Percentiles rank a stretch among this genome's conserved stretches.
These are phyloP conservation scores for Sphaerulina vaccinii DNA, from an alignment of 2,329 filamentous ascomycete genomes.

Conservation along the genomic window DNA sequence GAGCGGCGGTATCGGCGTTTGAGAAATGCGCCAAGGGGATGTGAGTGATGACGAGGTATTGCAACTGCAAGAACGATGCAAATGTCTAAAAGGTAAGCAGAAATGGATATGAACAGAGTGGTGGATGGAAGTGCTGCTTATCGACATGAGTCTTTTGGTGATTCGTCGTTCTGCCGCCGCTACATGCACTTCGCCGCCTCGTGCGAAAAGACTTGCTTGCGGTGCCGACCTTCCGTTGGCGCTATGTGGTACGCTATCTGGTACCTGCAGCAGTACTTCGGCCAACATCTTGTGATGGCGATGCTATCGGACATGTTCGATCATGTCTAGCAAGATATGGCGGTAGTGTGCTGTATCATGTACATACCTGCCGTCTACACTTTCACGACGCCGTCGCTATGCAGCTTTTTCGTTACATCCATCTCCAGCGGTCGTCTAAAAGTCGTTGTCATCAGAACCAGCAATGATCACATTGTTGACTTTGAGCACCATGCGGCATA, in stretches of 20 bases:
- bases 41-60: background rate
- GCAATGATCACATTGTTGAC: constrained; percentile 93
- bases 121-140: background rate
- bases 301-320: constrained; percentile 5
- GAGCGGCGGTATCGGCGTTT: constrained; percentile 15
- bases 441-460: constrained; percentile 83
- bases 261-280: constrained; percentile 8
- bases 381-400: constrained; percentile 14
- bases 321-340: background rate
- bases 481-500: constrained; percentile 98
- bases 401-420: constrained; percentile 2
- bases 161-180: constrained; percentile 4
- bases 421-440: constrained; percentile 52
- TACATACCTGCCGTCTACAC: constrained; percentile 23
- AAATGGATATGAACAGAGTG: background rate
- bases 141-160: background rate
- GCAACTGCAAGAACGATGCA: background rate
- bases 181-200: constrained; percentile 3
- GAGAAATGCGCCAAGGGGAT: constrained; percentile 4
- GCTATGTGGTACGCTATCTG: constrained; percentile 5
- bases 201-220: constrained; percentile 1
- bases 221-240: constrained; percentile 16
- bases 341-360: constrained; percentile 17
- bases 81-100: background rate
- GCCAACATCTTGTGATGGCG: background rate